These are phyloP conservation scores for Penicillium robsamsonii DNA, from an alignment of 495 filamentous ascomycete genomes.

Conservation along the genomic window DNA sequence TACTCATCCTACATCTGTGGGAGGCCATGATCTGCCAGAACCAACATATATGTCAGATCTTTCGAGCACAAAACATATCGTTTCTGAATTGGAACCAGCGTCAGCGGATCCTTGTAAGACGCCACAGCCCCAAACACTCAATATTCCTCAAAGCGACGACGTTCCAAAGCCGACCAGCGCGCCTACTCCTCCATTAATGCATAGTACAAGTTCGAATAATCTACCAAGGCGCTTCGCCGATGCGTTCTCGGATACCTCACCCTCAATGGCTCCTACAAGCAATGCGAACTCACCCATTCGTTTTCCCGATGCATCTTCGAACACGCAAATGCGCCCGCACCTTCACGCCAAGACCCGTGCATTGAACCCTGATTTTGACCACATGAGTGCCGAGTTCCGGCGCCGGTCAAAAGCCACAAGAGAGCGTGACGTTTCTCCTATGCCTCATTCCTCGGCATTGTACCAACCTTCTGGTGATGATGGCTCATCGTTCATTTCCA, in stretches of 20 bases:
- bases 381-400: slow-evolving; percentile 50
- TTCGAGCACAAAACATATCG: neutral
- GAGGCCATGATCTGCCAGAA: slow-evolving; percentile 26
- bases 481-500: slow-evolving; percentile 66
- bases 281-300: slow-evolving; percentile 1
- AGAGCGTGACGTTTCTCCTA: slow-evolving; percentile 64
- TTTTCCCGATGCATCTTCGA: slow-evolving; percentile 9
- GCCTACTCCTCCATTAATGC: neutral
- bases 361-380: slow-evolving; percentile 44
- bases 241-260: neutral
- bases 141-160: neutral
- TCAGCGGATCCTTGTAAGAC: neutral
- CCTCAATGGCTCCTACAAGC: neutral
- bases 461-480: slow-evolving; percentile 57
- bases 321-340: neutral
- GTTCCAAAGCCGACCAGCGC: neutral
- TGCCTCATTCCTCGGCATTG: slow-evolving; percentile 65
- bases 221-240: neutral
- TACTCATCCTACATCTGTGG: slow-evolving; percentile 28
- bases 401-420: slow-evolving; percentile 53
- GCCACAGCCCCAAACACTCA: neutral
- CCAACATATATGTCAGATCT: slow-evolving; percentile 3
- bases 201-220: neutral
- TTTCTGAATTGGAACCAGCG: neutral
- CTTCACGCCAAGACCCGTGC: slow-evolving; percentile 8